phyloP scores from a whole-genome alignment of 305 asterid species.

The Fraxinus velutina region DNA sequence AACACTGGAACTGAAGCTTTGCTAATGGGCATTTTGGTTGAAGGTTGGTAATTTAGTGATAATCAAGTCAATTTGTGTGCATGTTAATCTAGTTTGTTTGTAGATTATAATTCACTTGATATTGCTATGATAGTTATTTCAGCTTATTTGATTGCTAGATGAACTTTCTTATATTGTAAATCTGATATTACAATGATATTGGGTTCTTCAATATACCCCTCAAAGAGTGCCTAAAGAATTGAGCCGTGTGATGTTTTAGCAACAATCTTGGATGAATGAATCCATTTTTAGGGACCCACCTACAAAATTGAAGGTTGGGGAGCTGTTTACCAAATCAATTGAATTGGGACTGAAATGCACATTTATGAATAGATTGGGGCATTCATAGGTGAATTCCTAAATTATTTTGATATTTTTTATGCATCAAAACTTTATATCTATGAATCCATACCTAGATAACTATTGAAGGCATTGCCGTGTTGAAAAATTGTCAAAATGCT shows the following conservation, averaged over 20 bases:
- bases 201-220: neutral
- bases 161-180: neutral
- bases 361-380: neutral
- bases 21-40: conserved; percentile 82
- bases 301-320: neutral
- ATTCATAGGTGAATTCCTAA: neutral
- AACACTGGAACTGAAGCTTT: conserved; percentile 81
- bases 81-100: conserved; percentile 5
- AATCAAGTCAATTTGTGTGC: conserved; percentile 13
- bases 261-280: neutral
- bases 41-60: conserved; percentile 46
- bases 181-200: neutral
- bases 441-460: neutral
- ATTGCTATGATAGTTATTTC: neutral
- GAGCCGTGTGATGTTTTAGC: neutral
- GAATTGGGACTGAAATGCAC: neutral
- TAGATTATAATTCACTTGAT: conserved; percentile 10
- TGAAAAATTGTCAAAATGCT: neutral
- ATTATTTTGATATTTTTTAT: neutral
- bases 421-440: neutral
- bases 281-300: neutral
- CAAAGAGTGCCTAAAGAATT: neutral
- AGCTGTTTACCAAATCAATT: neutral
- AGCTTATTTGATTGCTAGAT: conserved; percentile 9
- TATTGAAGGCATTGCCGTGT: neutral